Evolutionary conservation across 2,329 filamentous ascomycete species (phyloP).

Genomic region (Alternaria rosae): DNA sequence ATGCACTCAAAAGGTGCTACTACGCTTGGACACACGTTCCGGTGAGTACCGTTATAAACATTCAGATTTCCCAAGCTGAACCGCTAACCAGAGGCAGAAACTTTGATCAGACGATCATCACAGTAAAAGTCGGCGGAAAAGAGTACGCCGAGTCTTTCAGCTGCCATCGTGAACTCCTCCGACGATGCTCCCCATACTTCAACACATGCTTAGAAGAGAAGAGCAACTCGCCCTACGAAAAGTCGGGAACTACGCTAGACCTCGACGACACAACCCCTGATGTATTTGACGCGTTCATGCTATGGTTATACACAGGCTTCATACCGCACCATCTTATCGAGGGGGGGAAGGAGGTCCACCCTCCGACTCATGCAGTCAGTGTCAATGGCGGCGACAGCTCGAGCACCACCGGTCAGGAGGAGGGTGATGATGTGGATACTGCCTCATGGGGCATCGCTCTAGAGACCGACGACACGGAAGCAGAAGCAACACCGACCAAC

Average conservation of each 20-base stretch:
- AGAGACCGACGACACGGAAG: constrained; percentile 38
- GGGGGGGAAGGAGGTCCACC: constrained; percentile 42
- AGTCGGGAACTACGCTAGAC: constrained; percentile 34
- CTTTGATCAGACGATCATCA: constrained; percentile 48
- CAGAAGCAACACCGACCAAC: constrained; percentile 14
- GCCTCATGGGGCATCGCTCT: constrained; percentile 46
- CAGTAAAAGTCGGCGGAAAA: constrained; percentile 43
- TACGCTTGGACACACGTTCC: constrained; percentile 46
- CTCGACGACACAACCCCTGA: constrained; percentile 46
- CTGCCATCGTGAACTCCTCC: constrained; percentile 43
- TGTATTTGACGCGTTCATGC: constrained; percentile 49
- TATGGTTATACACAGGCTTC: constrained; percentile 48
- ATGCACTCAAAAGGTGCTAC: constrained; percentile 39
- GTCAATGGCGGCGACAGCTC: constrained; percentile 26
- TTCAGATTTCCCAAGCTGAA: background rate
- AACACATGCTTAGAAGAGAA: constrained; percentile 41
- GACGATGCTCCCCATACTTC: constrained; percentile 46
- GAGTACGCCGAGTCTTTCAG: constrained; percentile 45
- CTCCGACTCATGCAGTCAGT: constrained; percentile 38
- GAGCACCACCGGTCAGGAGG: constrained; percentile 23
- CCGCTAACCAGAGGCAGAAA: constrained; percentile 36
- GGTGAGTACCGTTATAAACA: constrained; percentile 24
- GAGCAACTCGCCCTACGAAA: constrained; percentile 43
- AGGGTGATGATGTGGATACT: constrained; percentile 43
- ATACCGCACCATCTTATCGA: constrained; percentile 49